Conservation (phyloP, 1,139 yeast genomes). For the Sugiyamaella xylanicola region DNA sequence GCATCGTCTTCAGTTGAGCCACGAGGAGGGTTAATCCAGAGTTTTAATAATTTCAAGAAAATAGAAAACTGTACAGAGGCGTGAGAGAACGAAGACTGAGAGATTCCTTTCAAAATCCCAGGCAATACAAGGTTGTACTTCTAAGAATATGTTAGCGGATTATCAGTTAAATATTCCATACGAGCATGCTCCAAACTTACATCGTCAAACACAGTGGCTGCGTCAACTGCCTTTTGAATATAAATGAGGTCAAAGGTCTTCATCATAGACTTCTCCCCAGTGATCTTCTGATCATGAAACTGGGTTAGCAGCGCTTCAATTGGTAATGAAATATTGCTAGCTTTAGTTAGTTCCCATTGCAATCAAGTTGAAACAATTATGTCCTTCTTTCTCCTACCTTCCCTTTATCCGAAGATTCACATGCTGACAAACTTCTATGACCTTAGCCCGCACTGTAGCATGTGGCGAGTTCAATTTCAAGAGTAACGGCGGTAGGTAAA, state of each 20-base stretch:
- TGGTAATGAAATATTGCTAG: slow-evolving; percentile 57
- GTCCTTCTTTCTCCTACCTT: slow-evolving; percentile 30
- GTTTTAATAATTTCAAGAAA: slow-evolving; percentile 55
- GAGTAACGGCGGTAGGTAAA: slow-evolving; percentile 75
- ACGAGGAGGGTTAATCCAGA: slow-evolving; percentile 54
- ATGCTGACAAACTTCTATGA: slow-evolving; percentile 67
- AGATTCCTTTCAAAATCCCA: slow-evolving; percentile 51
- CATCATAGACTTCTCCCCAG: slow-evolving; percentile 53
- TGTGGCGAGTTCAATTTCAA: slow-evolving; percentile 77
- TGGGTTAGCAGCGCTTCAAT: slow-evolving; percentile 62
- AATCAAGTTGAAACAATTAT: background rate
- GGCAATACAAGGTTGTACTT: slow-evolving; percentile 49
- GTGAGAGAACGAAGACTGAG: slow-evolving; percentile 43
- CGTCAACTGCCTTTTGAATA: slow-evolving; percentile 58
- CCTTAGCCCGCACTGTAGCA: slow-evolving; percentile 65
- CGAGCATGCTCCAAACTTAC: too few relatives aligned
- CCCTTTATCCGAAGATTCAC: slow-evolving; percentile 68
- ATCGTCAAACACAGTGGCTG: background rate
- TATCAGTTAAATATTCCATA: too few relatives aligned
- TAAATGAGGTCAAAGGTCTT: slow-evolving; percentile 67
- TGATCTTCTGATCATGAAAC: slow-evolving; percentile 56
- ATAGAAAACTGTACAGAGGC: slow-evolving; percentile 65
- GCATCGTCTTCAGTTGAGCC: slow-evolving; percentile 50
- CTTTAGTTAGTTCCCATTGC: background rate
- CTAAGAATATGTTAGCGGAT: slow-evolving; percentile 11